phyloP scores from a whole-genome alignment of 306 rosid species.

The Delonix regia region DNA sequence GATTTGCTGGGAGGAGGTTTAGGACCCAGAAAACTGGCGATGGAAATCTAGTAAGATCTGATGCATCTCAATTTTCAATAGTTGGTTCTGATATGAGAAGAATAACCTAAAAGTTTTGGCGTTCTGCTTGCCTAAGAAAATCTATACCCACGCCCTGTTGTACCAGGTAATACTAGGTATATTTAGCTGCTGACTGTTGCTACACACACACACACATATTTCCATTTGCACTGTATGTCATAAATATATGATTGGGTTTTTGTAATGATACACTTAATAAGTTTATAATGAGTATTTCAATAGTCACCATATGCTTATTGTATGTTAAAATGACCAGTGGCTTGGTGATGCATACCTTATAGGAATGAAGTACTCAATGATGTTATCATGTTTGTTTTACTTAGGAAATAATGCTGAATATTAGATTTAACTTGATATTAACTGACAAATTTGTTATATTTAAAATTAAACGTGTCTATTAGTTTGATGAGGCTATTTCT shows the following conservation, averaged over 20 bases:
- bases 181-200: neutral
- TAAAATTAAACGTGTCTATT: neutral
- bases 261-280: neutral
- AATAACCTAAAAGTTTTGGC: neutral
- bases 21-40: neutral
- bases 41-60: neutral
- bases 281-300: neutral
- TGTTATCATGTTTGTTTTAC: neutral
- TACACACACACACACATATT: no score
- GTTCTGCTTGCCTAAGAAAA: neutral
- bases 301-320: neutral
- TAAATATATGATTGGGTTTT: neutral
- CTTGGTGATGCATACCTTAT: no score
- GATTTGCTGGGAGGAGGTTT: neutral
- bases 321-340: neutral
- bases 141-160: neutral
- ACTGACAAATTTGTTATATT: neutral
- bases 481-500: neutral
- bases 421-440: no score
- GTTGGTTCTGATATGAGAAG: neutral
- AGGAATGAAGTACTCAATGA: neutral
- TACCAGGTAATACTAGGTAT: neutral
- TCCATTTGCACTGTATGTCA: neutral
- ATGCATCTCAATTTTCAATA: neutral
- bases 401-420: no score